Percentiles rank a stretch among this genome's conserved stretches.
These are phyloP conservation scores for Ceratocystis alfenasii DNA, from an alignment of 2,329 filamentous ascomycete genomes.

Conservation along the genomic window DNA sequence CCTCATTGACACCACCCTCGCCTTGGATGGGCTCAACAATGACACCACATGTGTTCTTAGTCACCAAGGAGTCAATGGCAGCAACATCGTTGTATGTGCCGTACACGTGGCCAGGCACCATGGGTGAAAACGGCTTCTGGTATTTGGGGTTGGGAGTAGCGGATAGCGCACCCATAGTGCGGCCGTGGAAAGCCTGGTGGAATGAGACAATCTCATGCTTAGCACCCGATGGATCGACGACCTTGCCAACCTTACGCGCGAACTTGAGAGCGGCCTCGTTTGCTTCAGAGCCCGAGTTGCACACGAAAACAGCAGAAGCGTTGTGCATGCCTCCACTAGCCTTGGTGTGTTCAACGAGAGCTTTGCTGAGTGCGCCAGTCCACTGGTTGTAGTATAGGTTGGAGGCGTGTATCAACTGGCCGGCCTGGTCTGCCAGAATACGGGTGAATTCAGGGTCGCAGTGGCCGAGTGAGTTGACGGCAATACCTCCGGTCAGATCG, in stretches of 20 bases:
- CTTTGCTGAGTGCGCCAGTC: constrained; percentile 78
- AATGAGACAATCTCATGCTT: constrained; percentile 88
- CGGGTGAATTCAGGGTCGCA: constrained; percentile 67
- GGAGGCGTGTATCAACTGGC: constrained; percentile 77
- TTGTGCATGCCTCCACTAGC: constrained; percentile 72
- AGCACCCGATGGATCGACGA: constrained; percentile 53
- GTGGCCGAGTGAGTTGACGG: constrained; percentile 86
- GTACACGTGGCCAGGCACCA: constrained; percentile 86
- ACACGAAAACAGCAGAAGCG: constrained; percentile 73
- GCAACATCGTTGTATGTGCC: constrained; percentile 74
- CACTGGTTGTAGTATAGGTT: constrained; percentile 97
- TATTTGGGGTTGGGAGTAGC: constrained; percentile 98
- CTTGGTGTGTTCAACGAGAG: constrained; percentile 69
- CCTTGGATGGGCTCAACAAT: constrained; percentile 96
- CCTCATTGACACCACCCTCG: constrained; percentile 83
- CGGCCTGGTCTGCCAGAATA: constrained; percentile 65
- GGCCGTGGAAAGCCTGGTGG: constrained; percentile 83
- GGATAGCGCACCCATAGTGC: constrained; percentile 90
- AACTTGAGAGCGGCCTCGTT: constrained; percentile 98
- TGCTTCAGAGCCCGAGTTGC: constrained; percentile 92
- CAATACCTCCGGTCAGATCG: constrained; percentile 92
- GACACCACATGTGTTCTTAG: constrained; percentile 78
- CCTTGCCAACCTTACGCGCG: constrained; percentile 77
- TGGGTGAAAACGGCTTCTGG: constrained; percentile 85
- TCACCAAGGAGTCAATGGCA: constrained; percentile 61